Percentiles rank a stretch among this genome's conserved stretches.
Conservation (phyloP, 768 basidiomycete genomes). For the Boletus rex-veris region DNA sequence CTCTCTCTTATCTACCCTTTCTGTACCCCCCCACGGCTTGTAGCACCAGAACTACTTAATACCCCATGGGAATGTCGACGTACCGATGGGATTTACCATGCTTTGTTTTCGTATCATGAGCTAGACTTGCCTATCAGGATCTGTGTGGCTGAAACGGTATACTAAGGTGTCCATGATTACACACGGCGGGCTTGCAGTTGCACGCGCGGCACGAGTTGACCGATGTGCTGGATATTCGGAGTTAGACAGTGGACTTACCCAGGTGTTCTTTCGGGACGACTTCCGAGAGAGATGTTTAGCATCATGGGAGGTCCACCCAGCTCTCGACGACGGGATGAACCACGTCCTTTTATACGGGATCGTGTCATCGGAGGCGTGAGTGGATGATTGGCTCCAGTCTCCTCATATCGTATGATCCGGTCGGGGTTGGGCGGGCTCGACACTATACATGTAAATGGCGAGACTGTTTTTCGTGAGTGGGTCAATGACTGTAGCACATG, state of each 20-base stretch:
- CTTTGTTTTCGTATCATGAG: not conserved
- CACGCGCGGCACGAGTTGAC: not conserved
- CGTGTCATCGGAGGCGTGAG: slow-evolving; percentile 9
- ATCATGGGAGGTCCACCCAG: not conserved
- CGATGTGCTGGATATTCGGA: not conserved
- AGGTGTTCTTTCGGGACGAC: no score
- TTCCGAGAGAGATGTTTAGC: not conserved
- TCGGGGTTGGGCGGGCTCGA: slow-evolving; percentile 1
- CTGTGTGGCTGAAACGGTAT: not conserved
- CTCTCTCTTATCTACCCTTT: not conserved
- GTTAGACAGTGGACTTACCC: not conserved
- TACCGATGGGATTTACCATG: slow-evolving; percentile 14
- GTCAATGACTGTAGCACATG: slow-evolving; percentile 7
- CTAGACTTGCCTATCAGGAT: slow-evolving; percentile 7
- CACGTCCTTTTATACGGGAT: slow-evolving; percentile 14
- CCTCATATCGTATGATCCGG: slow-evolving; percentile 8
- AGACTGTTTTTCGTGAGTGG: slow-evolving; percentile 6
- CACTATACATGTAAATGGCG: no score
- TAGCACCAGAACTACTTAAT: slow-evolving; percentile 9
- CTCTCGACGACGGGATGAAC: not conserved
- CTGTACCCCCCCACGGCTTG: not conserved
- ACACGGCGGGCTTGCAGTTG: not conserved
- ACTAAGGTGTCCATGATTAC: not conserved
- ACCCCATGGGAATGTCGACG: slow-evolving; percentile 9
- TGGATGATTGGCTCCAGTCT: slow-evolving; percentile 10